phyloP scores from a whole-genome alignment of 2,329 filamentous ascomycete genomes.

The Cercospora citrullina region DNA sequence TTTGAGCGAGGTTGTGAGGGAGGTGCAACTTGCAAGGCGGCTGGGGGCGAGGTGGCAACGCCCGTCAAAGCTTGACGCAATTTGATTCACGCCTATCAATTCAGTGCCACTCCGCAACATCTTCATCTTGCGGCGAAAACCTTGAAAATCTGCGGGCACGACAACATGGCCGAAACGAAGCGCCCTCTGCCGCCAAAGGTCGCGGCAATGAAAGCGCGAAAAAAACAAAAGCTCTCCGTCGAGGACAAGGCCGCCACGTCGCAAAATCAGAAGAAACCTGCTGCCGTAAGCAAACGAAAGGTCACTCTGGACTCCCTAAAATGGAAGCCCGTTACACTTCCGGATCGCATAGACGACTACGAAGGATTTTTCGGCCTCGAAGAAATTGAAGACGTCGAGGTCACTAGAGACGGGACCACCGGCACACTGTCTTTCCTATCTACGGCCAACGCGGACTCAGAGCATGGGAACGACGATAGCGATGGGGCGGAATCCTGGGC shows the following conservation, averaged over 20 bases:
- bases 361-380: constrained; percentile 91
- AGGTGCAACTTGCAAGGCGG: neutral
- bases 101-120: neutral
- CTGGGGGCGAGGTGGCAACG: neutral
- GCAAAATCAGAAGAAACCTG: constrained; percentile 17
- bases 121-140: neutral
- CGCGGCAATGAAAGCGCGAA: constrained; percentile 44
- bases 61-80: neutral
- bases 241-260: constrained; percentile 11
- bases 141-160: neutral
- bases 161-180: constrained; percentile 37
- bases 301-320: constrained; percentile 43
- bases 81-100: neutral
- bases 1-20: neutral
- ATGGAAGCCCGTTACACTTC: constrained; percentile 66
- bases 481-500: constrained; percentile 54
- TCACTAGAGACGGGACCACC: constrained; percentile 61
- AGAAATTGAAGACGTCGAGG: constrained; percentile 85
- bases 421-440: constrained; percentile 48
- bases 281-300: constrained; percentile 22
- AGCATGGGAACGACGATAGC: constrained; percentile 43
- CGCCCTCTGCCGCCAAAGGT: constrained; percentile 43
- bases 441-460: constrained; percentile 7
- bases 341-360: constrained; percentile 80
- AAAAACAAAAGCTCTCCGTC: constrained; percentile 45